Conservation (phyloP, 371 early-diverging fungal species). For the Rhizopus arrhizus region DNA sequence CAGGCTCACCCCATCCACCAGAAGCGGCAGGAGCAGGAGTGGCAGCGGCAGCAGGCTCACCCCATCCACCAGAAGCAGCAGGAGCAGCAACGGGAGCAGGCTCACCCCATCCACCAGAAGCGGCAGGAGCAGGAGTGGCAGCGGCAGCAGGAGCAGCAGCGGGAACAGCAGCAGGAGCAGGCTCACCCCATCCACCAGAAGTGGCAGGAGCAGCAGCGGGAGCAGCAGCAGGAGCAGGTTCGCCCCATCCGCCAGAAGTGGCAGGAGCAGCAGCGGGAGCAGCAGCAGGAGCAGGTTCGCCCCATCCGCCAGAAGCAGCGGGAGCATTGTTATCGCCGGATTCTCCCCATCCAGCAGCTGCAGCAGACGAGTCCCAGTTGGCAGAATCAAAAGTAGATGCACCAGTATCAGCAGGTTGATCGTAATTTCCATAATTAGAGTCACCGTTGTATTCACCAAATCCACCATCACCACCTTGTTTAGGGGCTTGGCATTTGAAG, state of each 20-base stretch:
- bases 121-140: constrained; percentile 24
- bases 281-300: constrained; percentile 20
- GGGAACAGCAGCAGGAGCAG: constrained; percentile 12
- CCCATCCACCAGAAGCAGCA: constrained; percentile 43
- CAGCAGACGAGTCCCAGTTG: constrained; percentile 31
- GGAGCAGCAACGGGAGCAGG: constrained; percentile 7
- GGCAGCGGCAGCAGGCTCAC: constrained; percentile 23
- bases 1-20: constrained; percentile 18
- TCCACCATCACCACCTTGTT: constrained; percentile 38
- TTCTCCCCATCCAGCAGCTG: constrained; percentile 12
- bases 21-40: constrained; percentile 5
- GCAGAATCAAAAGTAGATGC: constrained; percentile 23
- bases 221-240: constrained; percentile 7
- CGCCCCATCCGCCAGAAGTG: constrained; percentile 24
- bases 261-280: constrained; percentile 10
- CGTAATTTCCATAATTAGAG: constrained; percentile 15
- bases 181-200: constrained; percentile 31
- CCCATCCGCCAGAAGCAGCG: constrained; percentile 31
- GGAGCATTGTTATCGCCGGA: too few relatives aligned
- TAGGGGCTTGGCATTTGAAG: constrained; percentile 66
- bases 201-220: constrained; percentile 8
- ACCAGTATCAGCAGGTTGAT: constrained; percentile 17
- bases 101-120: constrained; percentile 26
- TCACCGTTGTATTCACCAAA: constrained; percentile 29
- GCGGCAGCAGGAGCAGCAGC: constrained; percentile 12